A percentile compares a stretch with the other conserved stretches of the same genome.
Evolutionary conservation across 768 basidiomycete species (phyloP).

Genomic region (Collybia sp.): DNA sequence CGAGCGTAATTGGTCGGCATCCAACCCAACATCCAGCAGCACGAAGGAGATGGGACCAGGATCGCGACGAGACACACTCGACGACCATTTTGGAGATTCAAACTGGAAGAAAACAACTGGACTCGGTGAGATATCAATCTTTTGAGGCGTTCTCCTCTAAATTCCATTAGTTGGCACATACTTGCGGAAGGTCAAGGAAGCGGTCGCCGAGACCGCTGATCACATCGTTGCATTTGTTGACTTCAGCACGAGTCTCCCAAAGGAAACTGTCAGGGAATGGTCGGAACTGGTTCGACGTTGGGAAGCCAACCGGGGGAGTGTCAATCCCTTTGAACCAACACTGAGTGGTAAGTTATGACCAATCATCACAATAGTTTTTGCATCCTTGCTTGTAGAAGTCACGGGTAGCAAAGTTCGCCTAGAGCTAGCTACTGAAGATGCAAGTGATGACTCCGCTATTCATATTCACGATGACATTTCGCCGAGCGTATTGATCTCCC

Average conservation of each 20-base stretch:
- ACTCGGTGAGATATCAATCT: background rate
- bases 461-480: constrained; percentile 5
- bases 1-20: constrained; percentile 22
- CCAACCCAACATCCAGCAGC: constrained; percentile 17
- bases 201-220: background rate
- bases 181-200: background rate
- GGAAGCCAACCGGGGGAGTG: constrained; percentile 4
- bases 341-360: background rate
- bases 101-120: constrained; percentile 6
- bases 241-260: background rate
- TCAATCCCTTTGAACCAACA: constrained; percentile 7
- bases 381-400: background rate
- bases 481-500: constrained; percentile 3
- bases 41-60: constrained; percentile 28
- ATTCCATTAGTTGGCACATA: background rate
- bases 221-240: background rate
- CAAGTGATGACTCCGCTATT: background rate
- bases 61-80: constrained; percentile 17
- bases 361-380: background rate
- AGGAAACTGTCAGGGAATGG: background rate
- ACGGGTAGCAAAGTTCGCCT: constrained; percentile 6
- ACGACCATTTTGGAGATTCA: constrained; percentile 17
- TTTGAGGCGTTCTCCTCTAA: background rate
- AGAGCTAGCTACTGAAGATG: constrained; percentile 10
- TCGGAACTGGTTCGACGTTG: background rate